These are phyloP conservation scores for Colletotrichum shisoi DNA, from an alignment of 2,329 filamentous ascomycete genomes.

Conservation along the genomic window DNA sequence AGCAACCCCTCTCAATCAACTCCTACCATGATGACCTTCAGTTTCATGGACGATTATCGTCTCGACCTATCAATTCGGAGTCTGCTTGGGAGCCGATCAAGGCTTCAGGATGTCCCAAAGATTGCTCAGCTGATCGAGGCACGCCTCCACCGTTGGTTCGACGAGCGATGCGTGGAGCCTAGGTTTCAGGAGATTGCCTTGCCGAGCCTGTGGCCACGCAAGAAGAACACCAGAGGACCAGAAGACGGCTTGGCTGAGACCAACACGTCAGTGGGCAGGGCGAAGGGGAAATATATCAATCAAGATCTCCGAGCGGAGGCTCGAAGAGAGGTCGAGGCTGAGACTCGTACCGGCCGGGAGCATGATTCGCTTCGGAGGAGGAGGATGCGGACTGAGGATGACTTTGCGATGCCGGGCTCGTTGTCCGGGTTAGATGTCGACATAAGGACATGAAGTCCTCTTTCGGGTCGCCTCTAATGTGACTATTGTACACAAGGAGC, in stretches of 20 bases:
- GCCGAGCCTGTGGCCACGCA: slow-evolving; percentile 82
- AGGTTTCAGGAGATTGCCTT: slow-evolving; percentile 87
- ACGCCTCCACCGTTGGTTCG: slow-evolving; percentile 84
- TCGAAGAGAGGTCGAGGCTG: slow-evolving; percentile 55
- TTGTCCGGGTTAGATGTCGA: slow-evolving; percentile 52
- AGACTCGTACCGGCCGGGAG: slow-evolving; percentile 48
- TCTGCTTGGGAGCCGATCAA: slow-evolving; percentile 78
- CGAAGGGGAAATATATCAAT: slow-evolving; percentile 62
- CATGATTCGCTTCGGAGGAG: slow-evolving; percentile 52
- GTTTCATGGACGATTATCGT: slow-evolving; percentile 88
- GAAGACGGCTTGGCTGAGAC: slow-evolving; percentile 63
- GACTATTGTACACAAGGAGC: slow-evolving; percentile 2
- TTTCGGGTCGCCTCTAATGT: neutral
- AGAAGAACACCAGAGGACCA: slow-evolving; percentile 80
- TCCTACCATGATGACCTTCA: slow-evolving; percentile 91
- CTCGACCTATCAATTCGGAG: slow-evolving; percentile 84
- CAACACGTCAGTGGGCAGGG: slow-evolving; percentile 59
- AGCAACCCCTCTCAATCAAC: slow-evolving; percentile 71
- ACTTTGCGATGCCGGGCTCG: slow-evolving; percentile 58
- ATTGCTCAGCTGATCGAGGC: slow-evolving; percentile 85
- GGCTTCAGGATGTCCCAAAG: slow-evolving; percentile 85
- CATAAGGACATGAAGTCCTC: slow-evolving; percentile 38
- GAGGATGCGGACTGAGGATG: slow-evolving; percentile 50
- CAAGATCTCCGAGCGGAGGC: slow-evolving; percentile 62
- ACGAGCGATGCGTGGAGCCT: slow-evolving; percentile 84